Percentiles rank a stretch among this genome's conserved stretches.
phyloP scores from a whole-genome alignment of 257 asterid genomes.

The Salvia rosmarinus region DNA sequence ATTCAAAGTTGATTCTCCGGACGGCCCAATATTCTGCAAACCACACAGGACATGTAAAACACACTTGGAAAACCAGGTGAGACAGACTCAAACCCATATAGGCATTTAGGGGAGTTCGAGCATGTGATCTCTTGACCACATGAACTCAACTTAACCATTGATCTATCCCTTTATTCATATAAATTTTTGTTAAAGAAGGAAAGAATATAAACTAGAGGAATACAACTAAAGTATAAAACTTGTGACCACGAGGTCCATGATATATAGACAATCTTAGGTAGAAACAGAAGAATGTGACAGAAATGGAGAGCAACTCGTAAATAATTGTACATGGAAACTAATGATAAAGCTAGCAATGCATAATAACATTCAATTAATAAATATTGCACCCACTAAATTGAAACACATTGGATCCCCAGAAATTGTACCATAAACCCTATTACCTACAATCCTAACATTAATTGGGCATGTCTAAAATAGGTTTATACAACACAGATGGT shows the following conservation, averaged over 20 bases:
- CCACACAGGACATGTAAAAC: too few relatives aligned
- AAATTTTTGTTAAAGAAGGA: too few relatives aligned
- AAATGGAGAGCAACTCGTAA: neutral
- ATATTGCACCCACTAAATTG: constrained; percentile 2
- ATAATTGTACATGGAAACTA: neutral
- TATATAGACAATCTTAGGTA: neutral
- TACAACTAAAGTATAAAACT: too few relatives aligned
- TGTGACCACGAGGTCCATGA: neutral
- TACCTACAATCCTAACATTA: constrained; percentile 2
- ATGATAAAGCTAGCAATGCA: neutral
- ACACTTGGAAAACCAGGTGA: too few relatives aligned
- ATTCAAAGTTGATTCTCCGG: too few relatives aligned
- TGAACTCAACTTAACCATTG: too few relatives aligned
- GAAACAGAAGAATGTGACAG: neutral
- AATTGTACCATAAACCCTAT: constrained; percentile 20
- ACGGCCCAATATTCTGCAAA: too few relatives aligned
- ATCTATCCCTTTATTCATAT: too few relatives aligned
- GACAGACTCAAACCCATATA: too few relatives aligned
- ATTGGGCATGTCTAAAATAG: constrained; percentile 23
- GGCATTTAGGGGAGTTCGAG: too few relatives aligned
- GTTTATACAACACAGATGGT: constrained; percentile 9
- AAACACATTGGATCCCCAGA: constrained; percentile 30
- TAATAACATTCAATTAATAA: neutral
- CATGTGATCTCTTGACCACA: too few relatives aligned
- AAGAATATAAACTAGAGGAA: too few relatives aligned